Conservation (phyloP, 768 basidiomycete genomes). For the Tubosaeta brunneosetosa region DNA sequence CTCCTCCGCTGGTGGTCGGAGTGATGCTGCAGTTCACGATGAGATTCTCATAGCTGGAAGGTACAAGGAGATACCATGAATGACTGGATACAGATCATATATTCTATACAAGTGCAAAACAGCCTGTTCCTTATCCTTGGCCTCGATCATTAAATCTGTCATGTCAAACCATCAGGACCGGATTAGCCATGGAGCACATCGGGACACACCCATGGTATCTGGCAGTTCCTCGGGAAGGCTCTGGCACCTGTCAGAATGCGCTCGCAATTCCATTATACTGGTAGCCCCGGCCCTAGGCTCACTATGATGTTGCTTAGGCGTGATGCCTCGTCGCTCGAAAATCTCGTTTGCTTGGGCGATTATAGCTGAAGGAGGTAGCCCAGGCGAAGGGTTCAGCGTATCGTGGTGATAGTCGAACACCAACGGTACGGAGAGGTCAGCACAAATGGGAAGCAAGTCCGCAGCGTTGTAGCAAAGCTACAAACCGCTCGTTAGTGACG, state of each 20-base stretch:
- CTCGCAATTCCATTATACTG: constrained; percentile 78
- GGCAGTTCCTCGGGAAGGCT: constrained; percentile 59
- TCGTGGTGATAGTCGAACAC: constrained; percentile 85
- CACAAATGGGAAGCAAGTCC: constrained; percentile 82
- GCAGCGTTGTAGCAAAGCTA: constrained; percentile 83
- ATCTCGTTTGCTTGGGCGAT: constrained; percentile 73
- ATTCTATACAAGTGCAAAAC: constrained; percentile 81
- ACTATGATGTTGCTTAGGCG: constrained; percentile 88
- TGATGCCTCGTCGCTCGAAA: constrained; percentile 72
- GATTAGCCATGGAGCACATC: background rate
- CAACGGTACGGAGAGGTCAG: constrained; percentile 73
- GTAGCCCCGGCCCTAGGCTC: constrained; percentile 84
- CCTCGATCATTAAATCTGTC: constrained; percentile 87
- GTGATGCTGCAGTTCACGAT: constrained; percentile 19
- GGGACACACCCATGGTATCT: constrained; percentile 55
- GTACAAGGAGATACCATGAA: constrained; percentile 39
- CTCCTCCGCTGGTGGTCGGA: constrained; percentile 40
- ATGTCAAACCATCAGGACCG: background rate
- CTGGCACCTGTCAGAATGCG: constrained; percentile 81
- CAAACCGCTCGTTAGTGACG: background rate
- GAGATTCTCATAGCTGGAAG: background rate
- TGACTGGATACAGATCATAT: constrained; percentile 66
- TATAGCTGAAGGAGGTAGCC: constrained; percentile 54
- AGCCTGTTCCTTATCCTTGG: constrained; percentile 91
- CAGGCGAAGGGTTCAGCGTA: constrained; percentile 55